Base-by-base conservation (phyloP, 345 rosid species). In the Eucalyptus pauciflora region DNA sequence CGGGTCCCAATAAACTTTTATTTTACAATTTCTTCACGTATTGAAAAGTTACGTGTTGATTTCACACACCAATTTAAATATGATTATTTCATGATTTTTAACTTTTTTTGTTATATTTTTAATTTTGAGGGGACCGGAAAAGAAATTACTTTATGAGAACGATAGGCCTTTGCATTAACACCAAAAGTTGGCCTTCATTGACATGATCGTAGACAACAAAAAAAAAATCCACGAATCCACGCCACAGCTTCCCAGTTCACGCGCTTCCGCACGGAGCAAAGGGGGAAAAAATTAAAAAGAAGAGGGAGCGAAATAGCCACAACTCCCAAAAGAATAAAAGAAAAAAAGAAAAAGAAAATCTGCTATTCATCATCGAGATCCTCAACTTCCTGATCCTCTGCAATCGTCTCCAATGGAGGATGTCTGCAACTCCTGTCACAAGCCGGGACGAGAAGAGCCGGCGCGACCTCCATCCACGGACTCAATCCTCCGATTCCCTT, bases 1-100 rank as follows among this genome's bases (percentile, higher is more conserved):
- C 16, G 4, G 3, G 14, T 58, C 15, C 11, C 0, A 0, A 0
- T 58, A 24, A 58, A 25, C 4, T 58, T 58, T 58, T 10, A 58
- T 1, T 3, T 58, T 25, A 5, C 67, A 60, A 60, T 60, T 60
- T 25, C n/a, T 27, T 60, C 15, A 10, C 7, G 7, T 27, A 25
- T 60, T 25, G n/a, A 60, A 41, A 41, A 41, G 41, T 41, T 60
- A 25, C 1, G 0, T 27, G 31, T 60, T 27, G 8, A 60, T 12
- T 27, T 60, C 67, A 27, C 67, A 1, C 7, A 4, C 67, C 4
- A 60, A 60, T 60, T 60, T 60, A 60, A 60, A 60, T 12, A 27
- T 27, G 3, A 60, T 60, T 27, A 60, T 6, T 60, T 25, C 8
- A 2, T 1, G 7, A 60, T 10, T 27, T 60, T 25, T 11, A 25